A percentile compares a stretch with the other conserved stretches of the same genome.
Evolutionary conservation across 164 flowering plant genomes (phyloP).

Genomic region (Chimonanthus salicifolius): DNA sequence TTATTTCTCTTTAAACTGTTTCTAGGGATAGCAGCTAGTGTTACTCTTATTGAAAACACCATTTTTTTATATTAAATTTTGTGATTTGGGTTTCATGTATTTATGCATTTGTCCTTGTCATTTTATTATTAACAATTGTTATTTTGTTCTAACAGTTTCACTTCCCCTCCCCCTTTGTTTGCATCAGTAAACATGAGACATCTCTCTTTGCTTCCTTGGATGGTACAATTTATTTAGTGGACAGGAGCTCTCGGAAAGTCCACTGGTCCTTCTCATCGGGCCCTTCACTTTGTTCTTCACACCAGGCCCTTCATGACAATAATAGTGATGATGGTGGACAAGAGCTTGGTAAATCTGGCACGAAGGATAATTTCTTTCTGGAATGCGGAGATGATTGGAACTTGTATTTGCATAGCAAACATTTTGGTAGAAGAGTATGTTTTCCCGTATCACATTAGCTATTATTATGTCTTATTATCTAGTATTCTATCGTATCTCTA

Average conservation of each 20-base stretch:
- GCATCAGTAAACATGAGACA: constrained; percentile 26
- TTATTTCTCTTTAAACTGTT: too few relatives aligned
- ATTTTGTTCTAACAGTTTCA: background rate
- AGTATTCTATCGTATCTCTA: background rate
- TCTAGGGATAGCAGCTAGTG: background rate
- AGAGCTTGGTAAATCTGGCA: constrained; percentile 2
- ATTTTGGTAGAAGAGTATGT: constrained; percentile 38
- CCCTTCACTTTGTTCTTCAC: constrained; percentile 46
- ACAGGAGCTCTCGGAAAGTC: constrained; percentile 24
- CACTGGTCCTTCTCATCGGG: constrained; percentile 57
- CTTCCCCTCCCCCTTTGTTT: background rate
- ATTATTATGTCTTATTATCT: background rate
- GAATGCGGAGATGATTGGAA: constrained; percentile 53
- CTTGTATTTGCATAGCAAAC: constrained; percentile 29
- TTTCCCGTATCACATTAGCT: background rate
- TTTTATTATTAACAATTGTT: background rate
- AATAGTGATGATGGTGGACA: constrained; percentile 24
- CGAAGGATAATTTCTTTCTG: constrained; percentile 17
- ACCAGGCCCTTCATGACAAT: constrained; percentile 31
- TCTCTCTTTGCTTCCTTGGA: constrained; percentile 38
- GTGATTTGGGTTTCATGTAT: background rate
- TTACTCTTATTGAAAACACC: background rate
- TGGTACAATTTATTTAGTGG: constrained; percentile 46
- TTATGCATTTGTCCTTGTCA: background rate
- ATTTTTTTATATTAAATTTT: too few relatives aligned